Conservation (phyloP, 148 eudicot genomes). For the Nepenthes mirabilis region DNA sequence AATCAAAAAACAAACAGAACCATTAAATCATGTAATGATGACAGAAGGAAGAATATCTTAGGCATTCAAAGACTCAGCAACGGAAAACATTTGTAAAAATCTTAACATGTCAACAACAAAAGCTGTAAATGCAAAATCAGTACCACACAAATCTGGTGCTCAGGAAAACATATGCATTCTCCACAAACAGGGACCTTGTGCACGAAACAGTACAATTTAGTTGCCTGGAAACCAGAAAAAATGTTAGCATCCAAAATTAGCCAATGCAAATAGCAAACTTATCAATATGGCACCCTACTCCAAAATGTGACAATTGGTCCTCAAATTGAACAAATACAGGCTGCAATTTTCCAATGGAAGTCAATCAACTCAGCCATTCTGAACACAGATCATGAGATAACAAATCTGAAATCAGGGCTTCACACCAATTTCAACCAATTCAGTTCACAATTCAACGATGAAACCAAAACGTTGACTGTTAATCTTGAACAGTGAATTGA, state of each 20-base stretch:
- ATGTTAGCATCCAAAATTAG: not conserved
- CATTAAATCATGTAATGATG: no score
- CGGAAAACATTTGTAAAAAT: not conserved
- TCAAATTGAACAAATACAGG: no score
- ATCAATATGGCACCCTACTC: not conserved
- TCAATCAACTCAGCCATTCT: no score
- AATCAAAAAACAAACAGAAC: no score
- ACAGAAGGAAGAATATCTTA: not conserved
- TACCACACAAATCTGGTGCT: slow-evolving; percentile 99
- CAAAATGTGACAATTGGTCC: no score
- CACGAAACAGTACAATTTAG: slow-evolving; percentile 92
- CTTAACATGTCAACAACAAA: not conserved
- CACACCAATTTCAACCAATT: not conserved
- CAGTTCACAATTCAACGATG: not conserved
- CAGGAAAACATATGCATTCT: slow-evolving; percentile 95
- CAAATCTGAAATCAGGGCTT: no score
- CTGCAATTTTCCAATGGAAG: no score
- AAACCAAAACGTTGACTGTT: not conserved
- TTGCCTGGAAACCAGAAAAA: slow-evolving; percentile 46
- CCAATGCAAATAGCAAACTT: not conserved
- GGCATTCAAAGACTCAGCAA: not conserved
- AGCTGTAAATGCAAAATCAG: not conserved
- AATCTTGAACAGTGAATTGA: not conserved
- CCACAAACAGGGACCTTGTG: slow-evolving; percentile 99
- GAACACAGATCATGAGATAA: no score